Evolutionary conservation across 2,329 filamentous ascomycete genomes (phyloP).

Genomic region (Claviceps quebecensis): DNA sequence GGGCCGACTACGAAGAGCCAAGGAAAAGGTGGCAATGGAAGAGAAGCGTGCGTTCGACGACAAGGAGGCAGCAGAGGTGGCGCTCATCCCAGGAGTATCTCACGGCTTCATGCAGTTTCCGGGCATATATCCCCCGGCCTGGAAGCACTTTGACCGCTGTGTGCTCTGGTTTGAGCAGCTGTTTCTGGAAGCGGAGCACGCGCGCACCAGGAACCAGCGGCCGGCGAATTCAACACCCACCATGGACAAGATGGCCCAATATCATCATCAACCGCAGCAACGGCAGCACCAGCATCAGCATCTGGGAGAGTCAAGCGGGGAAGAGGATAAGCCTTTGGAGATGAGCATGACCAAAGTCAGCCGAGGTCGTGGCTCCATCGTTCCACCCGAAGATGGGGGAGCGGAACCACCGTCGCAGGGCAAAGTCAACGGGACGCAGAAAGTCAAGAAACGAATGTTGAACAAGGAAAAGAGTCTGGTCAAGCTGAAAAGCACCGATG

Average conservation of each 20-base stretch:
- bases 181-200: slow-evolving; percentile 41
- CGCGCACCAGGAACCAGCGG: slow-evolving; percentile 15
- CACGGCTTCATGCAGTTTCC: slow-evolving; percentile 94
- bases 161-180: slow-evolving; percentile 71
- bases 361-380: slow-evolving; percentile 19
- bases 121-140: slow-evolving; percentile 73
- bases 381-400: slow-evolving; percentile 8
- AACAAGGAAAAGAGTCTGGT: slow-evolving; percentile 34
- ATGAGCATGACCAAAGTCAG: slow-evolving; percentile 50
- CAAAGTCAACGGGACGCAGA: slow-evolving; percentile 4
- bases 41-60: slow-evolving; percentile 20
- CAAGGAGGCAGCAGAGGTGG: slow-evolving; percentile 48
- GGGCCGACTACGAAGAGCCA: slow-evolving; percentile 71
- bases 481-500: slow-evolving; percentile 43
- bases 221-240: neutral
- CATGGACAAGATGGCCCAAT: neutral
- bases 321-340: slow-evolving; percentile 71
- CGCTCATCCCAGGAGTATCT: slow-evolving; percentile 73
- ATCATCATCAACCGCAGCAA: slow-evolving; percentile 11
- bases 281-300: slow-evolving; percentile 15
- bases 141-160: slow-evolving; percentile 71
- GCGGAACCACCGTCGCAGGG: slow-evolving; percentile 4
- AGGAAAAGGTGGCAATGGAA: slow-evolving; percentile 30
- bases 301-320: slow-evolving; percentile 50
- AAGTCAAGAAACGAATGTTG: slow-evolving; percentile 16